Conservation (phyloP, 108 stramenopile genomes). For the Pseudonitzschia multistriata region DNA sequence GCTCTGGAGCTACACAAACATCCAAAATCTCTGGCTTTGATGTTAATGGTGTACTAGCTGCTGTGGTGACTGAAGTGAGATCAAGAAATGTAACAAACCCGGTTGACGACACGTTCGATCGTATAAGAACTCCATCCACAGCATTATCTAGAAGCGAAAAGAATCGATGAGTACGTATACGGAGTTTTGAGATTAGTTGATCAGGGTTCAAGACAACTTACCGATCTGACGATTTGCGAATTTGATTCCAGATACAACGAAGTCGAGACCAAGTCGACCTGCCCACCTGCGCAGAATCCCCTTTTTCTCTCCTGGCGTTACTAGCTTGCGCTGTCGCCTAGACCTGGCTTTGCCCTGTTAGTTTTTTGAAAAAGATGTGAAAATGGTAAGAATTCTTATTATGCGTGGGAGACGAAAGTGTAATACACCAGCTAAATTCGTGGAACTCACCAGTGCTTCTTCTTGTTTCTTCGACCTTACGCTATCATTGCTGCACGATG, state of each 20-base stretch:
- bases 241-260: constrained; percentile 48
- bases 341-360: constrained; percentile 17
- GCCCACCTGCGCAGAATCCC: constrained; percentile 29
- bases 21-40: constrained; percentile 64
- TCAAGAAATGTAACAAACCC: constrained; percentile 90
- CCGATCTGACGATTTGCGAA: constrained; percentile 49
- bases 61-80: constrained; percentile 70
- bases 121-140: constrained; percentile 50
- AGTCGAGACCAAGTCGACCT: constrained; percentile 65
- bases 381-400: not conserved
- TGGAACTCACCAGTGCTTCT: constrained; percentile 14
- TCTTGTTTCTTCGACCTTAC: constrained; percentile 9
- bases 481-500: not conserved
- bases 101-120: constrained; percentile 80
- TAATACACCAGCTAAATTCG: not conserved
- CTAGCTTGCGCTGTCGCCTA: constrained; percentile 1
- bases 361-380: not conserved
- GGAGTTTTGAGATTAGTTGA: not conserved
- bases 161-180: not conserved
- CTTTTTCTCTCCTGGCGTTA: constrained; percentile 10
- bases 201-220: constrained; percentile 10
- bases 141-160: constrained; percentile 31
- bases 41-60: constrained; percentile 67
- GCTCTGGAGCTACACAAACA: constrained; percentile 78
- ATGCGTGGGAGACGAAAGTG: not conserved